Percentiles rank a stretch among this genome's conserved stretches.
phyloP scores from a whole-genome alignment of 768 basidiomycete species.

The Xerocomellus amylosporus region DNA sequence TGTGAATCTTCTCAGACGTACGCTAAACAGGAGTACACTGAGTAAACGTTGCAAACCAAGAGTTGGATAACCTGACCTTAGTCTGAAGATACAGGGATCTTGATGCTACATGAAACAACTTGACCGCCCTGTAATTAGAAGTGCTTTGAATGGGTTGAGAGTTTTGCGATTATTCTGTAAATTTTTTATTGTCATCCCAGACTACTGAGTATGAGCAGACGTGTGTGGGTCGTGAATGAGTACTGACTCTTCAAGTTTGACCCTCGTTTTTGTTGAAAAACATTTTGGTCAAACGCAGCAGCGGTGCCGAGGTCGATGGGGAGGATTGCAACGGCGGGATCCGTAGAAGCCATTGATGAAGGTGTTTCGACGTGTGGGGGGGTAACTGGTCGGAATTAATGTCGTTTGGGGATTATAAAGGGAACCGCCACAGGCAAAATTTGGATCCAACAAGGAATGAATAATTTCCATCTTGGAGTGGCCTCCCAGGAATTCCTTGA shows the following conservation, averaged over 20 bases:
- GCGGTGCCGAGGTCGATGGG: neutral
- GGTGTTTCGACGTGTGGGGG: neutral
- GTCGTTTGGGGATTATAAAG: neutral
- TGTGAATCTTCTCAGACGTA: slow-evolving; percentile 10
- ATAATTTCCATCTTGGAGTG: neutral
- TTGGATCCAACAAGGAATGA: neutral
- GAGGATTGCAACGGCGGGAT: neutral
- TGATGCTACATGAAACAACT: neutral
- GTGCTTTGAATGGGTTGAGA: slow-evolving; percentile 1
- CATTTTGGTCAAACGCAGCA: neutral
- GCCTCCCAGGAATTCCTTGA: neutral
- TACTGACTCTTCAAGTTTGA: neutral
- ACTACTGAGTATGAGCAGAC: neutral
- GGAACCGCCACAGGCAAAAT: neutral
- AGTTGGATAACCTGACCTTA: neutral
- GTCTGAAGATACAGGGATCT: neutral
- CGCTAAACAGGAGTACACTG: neutral
- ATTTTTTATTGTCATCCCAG: no score
- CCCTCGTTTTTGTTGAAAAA: neutral
- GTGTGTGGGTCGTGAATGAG: no score
- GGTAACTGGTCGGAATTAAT: neutral
- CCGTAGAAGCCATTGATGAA: neutral
- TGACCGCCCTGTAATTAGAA: neutral
- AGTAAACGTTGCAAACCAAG: neutral
- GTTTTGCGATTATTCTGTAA: neutral